A percentile compares a stretch with the other conserved stretches of the same genome.
phyloP scores from a whole-genome alignment of 164 flowering plant species.

The Vitis cinerea region DNA sequence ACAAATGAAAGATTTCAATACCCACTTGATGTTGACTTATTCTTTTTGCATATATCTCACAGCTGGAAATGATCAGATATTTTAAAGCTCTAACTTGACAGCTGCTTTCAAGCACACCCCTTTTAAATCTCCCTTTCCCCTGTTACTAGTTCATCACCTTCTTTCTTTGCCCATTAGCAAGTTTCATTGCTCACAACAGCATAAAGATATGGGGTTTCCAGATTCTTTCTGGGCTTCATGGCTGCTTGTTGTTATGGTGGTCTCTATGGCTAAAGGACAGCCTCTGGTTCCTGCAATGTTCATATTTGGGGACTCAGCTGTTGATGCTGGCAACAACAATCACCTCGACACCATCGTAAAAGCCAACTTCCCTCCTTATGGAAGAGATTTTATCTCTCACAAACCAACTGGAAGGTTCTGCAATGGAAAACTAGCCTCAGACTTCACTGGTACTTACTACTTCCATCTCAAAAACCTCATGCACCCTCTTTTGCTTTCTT shows the following conservation, averaged over 20 bases:
- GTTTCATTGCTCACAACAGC: background rate
- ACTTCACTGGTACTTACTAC: conserved; percentile 45
- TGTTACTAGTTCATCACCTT: background rate
- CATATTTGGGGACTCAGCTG: conserved; percentile 73
- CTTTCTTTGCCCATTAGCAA: conserved; percentile 1
- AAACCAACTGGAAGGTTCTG: conserved; percentile 76
- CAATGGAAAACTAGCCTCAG: conserved; percentile 75
- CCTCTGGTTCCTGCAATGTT: conserved; percentile 62
- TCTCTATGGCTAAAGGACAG: conserved; percentile 21
- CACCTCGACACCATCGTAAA: conserved; percentile 50
- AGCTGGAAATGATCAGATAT: conserved; percentile 2
- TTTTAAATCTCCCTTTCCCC: background rate
- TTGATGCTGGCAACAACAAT: conserved; percentile 82
- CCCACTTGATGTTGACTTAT: no score
- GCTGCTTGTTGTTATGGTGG: conserved; percentile 2
- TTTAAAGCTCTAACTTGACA: background rate
- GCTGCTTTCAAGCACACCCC: background rate
- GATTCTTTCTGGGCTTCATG: conserved; percentile 3
- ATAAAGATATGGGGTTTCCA: conserved; percentile 14
- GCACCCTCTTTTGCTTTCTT: background rate
- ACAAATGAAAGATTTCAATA: no score
- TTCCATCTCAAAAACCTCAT: background rate
- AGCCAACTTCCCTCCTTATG: conserved; percentile 70
- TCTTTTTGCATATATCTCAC: background rate
- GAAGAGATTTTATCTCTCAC: conserved; percentile 60